Conservation (phyloP, 2,329 filamentous ascomycete species). For the Rasamsonia emersonii region DNA sequence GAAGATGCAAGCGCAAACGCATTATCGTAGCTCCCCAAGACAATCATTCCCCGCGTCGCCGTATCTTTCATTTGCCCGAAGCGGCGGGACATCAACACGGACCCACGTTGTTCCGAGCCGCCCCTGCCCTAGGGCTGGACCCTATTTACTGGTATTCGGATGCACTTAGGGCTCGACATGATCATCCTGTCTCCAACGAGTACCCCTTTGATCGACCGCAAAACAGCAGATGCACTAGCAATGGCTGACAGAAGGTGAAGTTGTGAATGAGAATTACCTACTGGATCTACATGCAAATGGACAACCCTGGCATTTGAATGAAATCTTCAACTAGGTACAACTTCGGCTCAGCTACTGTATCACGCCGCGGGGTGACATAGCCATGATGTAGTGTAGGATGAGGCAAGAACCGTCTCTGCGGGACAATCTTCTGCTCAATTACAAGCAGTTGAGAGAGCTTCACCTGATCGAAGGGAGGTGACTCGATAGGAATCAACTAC, state of each 20-base stretch:
- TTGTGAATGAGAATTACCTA: too few species aligned
- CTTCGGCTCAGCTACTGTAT: too few species aligned
- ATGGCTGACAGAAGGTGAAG: too few species aligned
- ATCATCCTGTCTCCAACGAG: constrained; percentile 4
- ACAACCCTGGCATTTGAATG: too few species aligned
- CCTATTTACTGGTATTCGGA: constrained; percentile 14
- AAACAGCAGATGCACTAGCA: too few species aligned
- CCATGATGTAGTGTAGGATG: constrained; percentile 28
- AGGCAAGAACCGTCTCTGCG: constrained; percentile 16
- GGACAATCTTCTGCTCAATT: neutral
- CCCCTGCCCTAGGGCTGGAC: constrained; percentile 21
- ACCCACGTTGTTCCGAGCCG: constrained; percentile 14
- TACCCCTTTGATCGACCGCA: neutral
- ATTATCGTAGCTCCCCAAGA: too few species aligned
- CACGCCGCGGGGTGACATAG: constrained; percentile 19
- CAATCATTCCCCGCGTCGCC: constrained; percentile 6
- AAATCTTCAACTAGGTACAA: too few species aligned
- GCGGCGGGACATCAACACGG: constrained; percentile 6
- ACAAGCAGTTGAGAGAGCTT: neutral
- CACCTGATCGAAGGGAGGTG: too few species aligned
- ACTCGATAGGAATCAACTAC: too few species aligned
- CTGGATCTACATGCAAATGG: too few species aligned
- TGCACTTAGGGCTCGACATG: constrained; percentile 15
- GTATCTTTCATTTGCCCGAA: too few species aligned
- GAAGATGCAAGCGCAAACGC: too few species aligned